A percentile compares a stretch with the other conserved stretches of the same genome.
Evolutionary conservation across 1,139 yeast species (phyloP).

Genomic region (Pichia sp.): DNA sequence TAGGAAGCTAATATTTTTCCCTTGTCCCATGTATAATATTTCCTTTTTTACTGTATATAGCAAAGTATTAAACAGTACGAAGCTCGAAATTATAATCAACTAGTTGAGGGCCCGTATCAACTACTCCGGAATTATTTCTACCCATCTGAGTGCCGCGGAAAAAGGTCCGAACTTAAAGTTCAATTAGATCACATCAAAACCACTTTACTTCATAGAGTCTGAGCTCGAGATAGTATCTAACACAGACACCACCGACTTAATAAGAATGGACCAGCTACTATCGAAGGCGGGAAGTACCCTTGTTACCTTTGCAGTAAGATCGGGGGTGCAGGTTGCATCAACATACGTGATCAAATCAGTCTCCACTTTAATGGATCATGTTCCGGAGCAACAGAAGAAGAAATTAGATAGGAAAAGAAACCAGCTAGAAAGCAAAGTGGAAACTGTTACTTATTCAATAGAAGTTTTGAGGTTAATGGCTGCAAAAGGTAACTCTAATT

Average conservation of each 20-base stretch:
- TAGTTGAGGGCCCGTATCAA: too few species aligned
- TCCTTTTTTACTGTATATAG: too few species aligned
- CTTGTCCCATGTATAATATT: too few species aligned
- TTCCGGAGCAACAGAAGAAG: slow-evolving; percentile 55
- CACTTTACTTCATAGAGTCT: too few species aligned
- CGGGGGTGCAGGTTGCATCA: slow-evolving; percentile 73
- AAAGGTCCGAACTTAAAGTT: too few species aligned
- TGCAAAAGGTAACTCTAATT: slow-evolving; percentile 66
- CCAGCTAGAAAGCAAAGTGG: slow-evolving; percentile 56
- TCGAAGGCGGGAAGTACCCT: slow-evolving; percentile 67
- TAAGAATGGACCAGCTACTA: slow-evolving; percentile 28
- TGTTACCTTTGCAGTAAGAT: slow-evolving; percentile 72
- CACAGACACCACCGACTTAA: too few species aligned
- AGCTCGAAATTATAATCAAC: too few species aligned
- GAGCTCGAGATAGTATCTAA: too few species aligned
- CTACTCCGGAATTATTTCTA: too few species aligned
- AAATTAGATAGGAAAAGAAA: slow-evolving; percentile 41
- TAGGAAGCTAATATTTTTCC: neutral
- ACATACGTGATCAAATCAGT: slow-evolving; percentile 71
- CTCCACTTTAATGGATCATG: slow-evolving; percentile 51
- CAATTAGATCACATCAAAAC: too few species aligned
- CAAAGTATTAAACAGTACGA: too few species aligned
- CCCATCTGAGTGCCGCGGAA: too few species aligned
- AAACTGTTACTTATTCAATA: slow-evolving; percentile 62
- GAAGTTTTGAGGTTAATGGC: slow-evolving; percentile 66